Evolutionary conservation across 805 yeast species (phyloP).

Genomic region (Teunomyces lycoperdinae): DNA sequence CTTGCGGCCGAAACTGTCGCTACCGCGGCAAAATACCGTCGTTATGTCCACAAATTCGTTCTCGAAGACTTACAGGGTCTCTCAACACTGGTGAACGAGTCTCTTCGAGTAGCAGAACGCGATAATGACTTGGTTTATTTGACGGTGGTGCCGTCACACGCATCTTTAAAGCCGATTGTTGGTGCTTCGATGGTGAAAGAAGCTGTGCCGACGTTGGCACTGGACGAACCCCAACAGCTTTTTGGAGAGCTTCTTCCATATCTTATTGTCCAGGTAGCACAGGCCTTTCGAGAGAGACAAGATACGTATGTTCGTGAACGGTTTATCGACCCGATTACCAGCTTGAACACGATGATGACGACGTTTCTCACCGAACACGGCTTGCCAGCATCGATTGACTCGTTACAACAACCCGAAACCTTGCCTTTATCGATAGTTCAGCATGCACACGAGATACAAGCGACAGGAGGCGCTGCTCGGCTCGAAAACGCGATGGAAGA

Average conservation of each 20-base stretch:
- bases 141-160: conserved; percentile 53
- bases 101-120: conserved; percentile 56
- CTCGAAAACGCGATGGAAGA: conserved; percentile 45
- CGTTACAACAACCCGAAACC: conserved; percentile 53
- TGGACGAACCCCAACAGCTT: conserved; percentile 21
- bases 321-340: conserved; percentile 44
- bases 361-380: conserved; percentile 45
- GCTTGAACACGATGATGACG: conserved; percentile 44
- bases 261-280: conserved; percentile 60
- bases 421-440: conserved; percentile 57
- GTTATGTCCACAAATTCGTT: conserved; percentile 42
- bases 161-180: conserved; percentile 34
- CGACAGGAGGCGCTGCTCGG: conserved; percentile 49
- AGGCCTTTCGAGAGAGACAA: conserved; percentile 66
- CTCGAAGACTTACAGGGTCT: conserved; percentile 55
- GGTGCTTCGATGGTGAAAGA: conserved; percentile 59
- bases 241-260: conserved; percentile 68
- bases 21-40: conserved; percentile 37
- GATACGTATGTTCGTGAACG: conserved; percentile 49
- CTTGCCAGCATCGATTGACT: conserved; percentile 63
- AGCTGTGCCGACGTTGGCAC: conserved; percentile 22
- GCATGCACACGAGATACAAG: conserved; percentile 52
- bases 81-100: conserved; percentile 38
- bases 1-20: conserved; percentile 39
- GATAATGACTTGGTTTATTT: conserved; percentile 82